A percentile compares a stretch with the other conserved stretches of the same genome.
Evolutionary conservation across 805 yeast species (phyloP).

Genomic region (Cyberlindnera sargentensis): DNA sequence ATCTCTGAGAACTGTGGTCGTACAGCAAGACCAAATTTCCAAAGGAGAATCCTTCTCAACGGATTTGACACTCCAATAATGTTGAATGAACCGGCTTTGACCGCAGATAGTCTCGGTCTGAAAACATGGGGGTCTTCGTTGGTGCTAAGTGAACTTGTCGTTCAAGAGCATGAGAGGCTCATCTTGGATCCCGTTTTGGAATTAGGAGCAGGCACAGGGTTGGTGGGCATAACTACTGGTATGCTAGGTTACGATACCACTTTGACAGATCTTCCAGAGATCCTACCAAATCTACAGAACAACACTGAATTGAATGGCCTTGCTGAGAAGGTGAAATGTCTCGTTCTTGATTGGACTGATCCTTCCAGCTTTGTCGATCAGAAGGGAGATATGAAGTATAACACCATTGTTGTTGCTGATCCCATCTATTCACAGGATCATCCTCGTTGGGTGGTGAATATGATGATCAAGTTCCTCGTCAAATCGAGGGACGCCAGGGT

Average conservation of each 20-base stretch:
- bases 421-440: slow-evolving; percentile 83
- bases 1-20: slow-evolving; percentile 81
- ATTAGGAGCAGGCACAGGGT: slow-evolving; percentile 94
- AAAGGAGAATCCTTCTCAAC: slow-evolving; percentile 48
- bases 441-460: slow-evolving; percentile 62
- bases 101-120: slow-evolving; percentile 81
- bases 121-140: slow-evolving; percentile 96
- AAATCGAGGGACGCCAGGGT: slow-evolving; percentile 34
- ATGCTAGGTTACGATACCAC: slow-evolving; percentile 35
- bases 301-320: slow-evolving; percentile 52
- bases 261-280: slow-evolving; percentile 76
- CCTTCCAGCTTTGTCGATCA: slow-evolving; percentile 36
- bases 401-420: slow-evolving; percentile 70
- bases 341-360: slow-evolving; percentile 72
- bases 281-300: slow-evolving; percentile 55
- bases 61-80: slow-evolving; percentile 25
- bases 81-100: slow-evolving; percentile 76
- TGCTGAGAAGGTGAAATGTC: slow-evolving; percentile 27
- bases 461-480: slow-evolving; percentile 44
- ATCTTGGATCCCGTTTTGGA: slow-evolving; percentile 41
- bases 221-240: slow-evolving; percentile 70
- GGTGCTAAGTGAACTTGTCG: slow-evolving; percentile 49
- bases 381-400: slow-evolving; percentile 32
- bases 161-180: slow-evolving; percentile 28
- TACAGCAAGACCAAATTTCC: slow-evolving; percentile 69